These are phyloP conservation scores for Pythium rhizo-oryzae DNA, from an alignment of 352 stramenopile genomes.

Conservation along the genomic window DNA sequence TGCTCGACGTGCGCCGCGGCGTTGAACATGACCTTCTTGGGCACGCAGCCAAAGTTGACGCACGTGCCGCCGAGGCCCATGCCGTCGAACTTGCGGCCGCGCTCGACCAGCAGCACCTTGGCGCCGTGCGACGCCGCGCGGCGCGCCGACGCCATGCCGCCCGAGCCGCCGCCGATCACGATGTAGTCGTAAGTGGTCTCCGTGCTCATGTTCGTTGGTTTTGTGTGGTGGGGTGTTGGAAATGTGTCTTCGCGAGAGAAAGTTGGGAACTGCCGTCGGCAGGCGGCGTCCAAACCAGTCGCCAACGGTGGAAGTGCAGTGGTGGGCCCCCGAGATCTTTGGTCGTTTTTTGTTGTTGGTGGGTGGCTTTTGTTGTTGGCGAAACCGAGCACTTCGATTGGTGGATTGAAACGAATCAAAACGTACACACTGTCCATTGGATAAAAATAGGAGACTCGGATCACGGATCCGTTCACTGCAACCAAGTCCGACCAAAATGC, in stretches of 20 bases:
- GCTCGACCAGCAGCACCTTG: slow-evolving; percentile 96
- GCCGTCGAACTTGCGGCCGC: slow-evolving; percentile 57
- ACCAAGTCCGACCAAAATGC: background rate
- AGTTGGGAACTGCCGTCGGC: background rate
- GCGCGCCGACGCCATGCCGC: slow-evolving; percentile 92
- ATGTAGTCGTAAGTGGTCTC: slow-evolving; percentile 87
- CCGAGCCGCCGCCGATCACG: slow-evolving; percentile 90
- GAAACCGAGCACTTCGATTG: background rate
- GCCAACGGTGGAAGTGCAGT: background rate
- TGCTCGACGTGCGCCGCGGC: slow-evolving; percentile 83
- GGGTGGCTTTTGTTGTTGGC: background rate
- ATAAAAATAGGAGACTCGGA: background rate
- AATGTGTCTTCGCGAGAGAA: background rate
- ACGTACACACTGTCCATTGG: background rate
- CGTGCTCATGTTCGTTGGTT: slow-evolving; percentile 33
- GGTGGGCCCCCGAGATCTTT: background rate
- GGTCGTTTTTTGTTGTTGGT: background rate
- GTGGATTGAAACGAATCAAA: background rate
- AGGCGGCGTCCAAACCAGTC: background rate
- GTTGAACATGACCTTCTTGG: slow-evolving; percentile 99
- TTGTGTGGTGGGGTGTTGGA: background rate
- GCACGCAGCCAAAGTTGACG: slow-evolving; percentile 98
- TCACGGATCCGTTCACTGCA: background rate
- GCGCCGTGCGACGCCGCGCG: slow-evolving; percentile 93
- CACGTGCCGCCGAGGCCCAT: slow-evolving; percentile 94